Evolutionary conservation across 1,284 basidiomycete species (phyloP), one percentile per base, ranked within the genome.

Genomic region (Chiua sp.): DNA sequence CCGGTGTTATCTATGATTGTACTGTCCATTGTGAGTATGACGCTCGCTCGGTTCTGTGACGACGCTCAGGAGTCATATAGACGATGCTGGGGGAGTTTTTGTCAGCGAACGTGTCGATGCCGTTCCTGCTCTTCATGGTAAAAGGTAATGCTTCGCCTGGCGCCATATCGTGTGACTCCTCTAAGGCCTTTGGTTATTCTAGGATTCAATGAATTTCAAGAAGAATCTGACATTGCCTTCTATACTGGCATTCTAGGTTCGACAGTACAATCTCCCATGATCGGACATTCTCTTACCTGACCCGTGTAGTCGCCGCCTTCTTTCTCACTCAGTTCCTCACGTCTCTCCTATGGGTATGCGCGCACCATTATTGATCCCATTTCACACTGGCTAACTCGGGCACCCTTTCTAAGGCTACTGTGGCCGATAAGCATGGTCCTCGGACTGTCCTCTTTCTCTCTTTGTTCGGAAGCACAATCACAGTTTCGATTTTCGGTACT

Each of bases 11-110:
- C 95, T 0, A 96, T 98, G 90, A 80, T 91, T 64, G 96, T 98
- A 4, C 78, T 98, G 49, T 96, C 93, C 55, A 95, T 97, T 61
- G 94, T 95, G 72, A 74, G 88, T 79, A 39, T 47, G 28, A 51
- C n/a, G 18, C 12, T 42, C 39, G 47, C 56, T 22, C n/a, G 44
- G 51, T 49, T 47, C 13, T 30, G 22, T 8, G 52, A 30, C 51
- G 0, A 12, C 57, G 44, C 59, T 67, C 60, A 66, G n/a, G n/a
- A 13, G 44, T 65, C 50, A 48, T 49, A 49, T 67, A 96, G 91
- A 92, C 92, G 2, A 92, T 98, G 90, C 83, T 97, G 20, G 94
- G 94, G 50, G 96, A 98, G 76, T 96, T 98, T 71, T 77, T 98
- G 48, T 91, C 90, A 11, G 95, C 96, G 28, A 96, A 96, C 70